Percentiles rank a stretch among this genome's conserved stretches.
Evolutionary conservation across 116 monocot species (phyloP).

Genomic region (Iris pallida): DNA sequence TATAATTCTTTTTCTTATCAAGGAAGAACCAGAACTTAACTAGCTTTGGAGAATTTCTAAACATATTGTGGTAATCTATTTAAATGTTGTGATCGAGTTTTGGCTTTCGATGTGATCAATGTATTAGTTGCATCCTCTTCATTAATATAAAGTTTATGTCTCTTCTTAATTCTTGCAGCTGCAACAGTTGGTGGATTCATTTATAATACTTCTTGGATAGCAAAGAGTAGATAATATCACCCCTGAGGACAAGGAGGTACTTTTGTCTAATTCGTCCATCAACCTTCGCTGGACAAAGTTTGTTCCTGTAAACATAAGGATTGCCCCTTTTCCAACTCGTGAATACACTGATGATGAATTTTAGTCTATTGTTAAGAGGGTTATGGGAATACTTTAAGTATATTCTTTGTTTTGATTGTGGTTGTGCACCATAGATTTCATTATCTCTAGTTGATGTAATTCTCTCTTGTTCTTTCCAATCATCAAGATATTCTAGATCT

Average conservation of each 20-base stretch:
- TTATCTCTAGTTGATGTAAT: no score
- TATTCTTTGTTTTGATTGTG: background rate
- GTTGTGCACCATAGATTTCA: no score
- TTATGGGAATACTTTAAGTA: conserved; percentile 92
- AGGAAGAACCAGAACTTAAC: no score
- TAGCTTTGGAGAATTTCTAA: no score
- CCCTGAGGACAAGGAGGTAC: conserved; percentile 7
- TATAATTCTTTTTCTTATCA: no score
- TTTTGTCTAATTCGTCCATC: background rate
- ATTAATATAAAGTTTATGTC: background rate
- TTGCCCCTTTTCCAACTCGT: conserved; percentile 88
- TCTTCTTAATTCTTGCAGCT: conserved; percentile 42
- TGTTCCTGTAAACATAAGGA: conserved; percentile 59
- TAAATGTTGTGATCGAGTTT: no score
- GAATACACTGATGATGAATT: conserved; percentile 94
- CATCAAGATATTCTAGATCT: no score
- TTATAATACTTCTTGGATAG: conserved; percentile 58
- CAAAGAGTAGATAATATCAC: conserved; percentile 19
- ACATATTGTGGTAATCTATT: no score
- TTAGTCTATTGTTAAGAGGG: conserved; percentile 72
- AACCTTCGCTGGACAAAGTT: conserved; percentile 36
- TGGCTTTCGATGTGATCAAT: no score
- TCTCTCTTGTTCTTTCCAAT: no score
- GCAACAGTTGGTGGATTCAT: conserved; percentile 73
- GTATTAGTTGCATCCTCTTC: background rate